These are phyloP conservation scores for Gossypium laxum DNA, from an alignment of 441 rosid genomes.

Conservation along the genomic window DNA sequence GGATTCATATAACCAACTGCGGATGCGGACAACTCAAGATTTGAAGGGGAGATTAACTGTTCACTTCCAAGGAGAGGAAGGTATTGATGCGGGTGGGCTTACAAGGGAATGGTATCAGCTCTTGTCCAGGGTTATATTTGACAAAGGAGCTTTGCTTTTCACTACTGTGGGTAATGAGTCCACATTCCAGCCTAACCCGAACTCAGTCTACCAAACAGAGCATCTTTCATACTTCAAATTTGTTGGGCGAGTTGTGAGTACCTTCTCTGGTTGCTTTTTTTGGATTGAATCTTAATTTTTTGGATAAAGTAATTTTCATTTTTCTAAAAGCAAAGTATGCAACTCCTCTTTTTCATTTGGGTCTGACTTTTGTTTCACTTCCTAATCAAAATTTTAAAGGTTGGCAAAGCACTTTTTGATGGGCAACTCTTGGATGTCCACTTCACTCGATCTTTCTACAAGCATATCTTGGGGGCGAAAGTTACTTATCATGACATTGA, in stretches of 20 bases:
- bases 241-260: slow-evolving; percentile 88
- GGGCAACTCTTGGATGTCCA: slow-evolving; percentile 92
- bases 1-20: slow-evolving; percentile 89
- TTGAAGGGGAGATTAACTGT: slow-evolving; percentile 86
- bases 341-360: too few species aligned
- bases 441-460: slow-evolving; percentile 91
- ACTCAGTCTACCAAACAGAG: slow-evolving; percentile 89
- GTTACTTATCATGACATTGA: slow-evolving; percentile 91
- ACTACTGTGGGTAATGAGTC: slow-evolving; percentile 95
- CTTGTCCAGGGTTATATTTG: slow-evolving; percentile 87
- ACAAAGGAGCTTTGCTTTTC: slow-evolving; percentile 87
- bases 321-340: neutral
- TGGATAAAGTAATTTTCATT: neutral
- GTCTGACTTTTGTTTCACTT: slow-evolving; percentile 4
- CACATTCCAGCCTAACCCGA: slow-evolving; percentile 94
- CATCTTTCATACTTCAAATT: slow-evolving; percentile 95
- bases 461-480: slow-evolving; percentile 81
- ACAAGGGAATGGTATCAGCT: slow-evolving; percentile 98
- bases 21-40: slow-evolving; percentile 71
- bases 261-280: slow-evolving; percentile 11
- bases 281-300: neutral
- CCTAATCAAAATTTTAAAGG: slow-evolving; percentile 34
- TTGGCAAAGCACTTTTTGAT: slow-evolving; percentile 88
- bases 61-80: slow-evolving; percentile 93
- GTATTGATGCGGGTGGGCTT: slow-evolving; percentile 96